Evolutionary conservation across 2,329 filamentous ascomycete genomes (phyloP).

Genomic region (Talaromyces sp.): DNA sequence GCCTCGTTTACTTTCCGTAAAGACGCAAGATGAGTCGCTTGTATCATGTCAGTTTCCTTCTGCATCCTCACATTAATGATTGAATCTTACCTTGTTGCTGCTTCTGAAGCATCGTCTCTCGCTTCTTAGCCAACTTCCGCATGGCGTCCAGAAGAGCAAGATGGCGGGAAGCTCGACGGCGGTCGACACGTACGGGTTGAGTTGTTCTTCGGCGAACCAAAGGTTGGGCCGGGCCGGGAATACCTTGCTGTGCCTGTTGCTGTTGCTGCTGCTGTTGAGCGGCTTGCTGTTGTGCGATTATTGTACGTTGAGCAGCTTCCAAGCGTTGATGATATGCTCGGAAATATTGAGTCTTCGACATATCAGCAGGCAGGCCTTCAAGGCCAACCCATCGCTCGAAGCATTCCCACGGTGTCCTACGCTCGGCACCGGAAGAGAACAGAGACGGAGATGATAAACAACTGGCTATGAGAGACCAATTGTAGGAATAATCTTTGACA

Average conservation of each 20-base stretch:
- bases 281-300: constrained; percentile 54
- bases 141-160: constrained; percentile 87
- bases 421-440: constrained; percentile 79
- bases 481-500: constrained; percentile 91
- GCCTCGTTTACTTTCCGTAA: constrained; percentile 75
- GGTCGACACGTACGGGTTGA: constrained; percentile 74
- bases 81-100: constrained; percentile 63
- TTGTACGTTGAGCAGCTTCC: constrained; percentile 57
- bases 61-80: background rate
- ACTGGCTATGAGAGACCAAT: constrained; percentile 90
- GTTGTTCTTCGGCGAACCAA: constrained; percentile 64
- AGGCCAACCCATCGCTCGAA: constrained; percentile 95
- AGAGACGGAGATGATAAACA: constrained; percentile 68
- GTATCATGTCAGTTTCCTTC: constrained; percentile 18
- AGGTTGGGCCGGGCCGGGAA: constrained; percentile 50
- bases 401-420: constrained; percentile 95
- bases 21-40: constrained; percentile 64
- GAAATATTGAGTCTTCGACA: constrained; percentile 95
- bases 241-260: constrained; percentile 36
- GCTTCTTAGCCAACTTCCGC: constrained; percentile 91
- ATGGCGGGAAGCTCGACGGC: constrained; percentile 79
- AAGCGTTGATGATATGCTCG: constrained; percentile 63
- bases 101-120: constrained; percentile 79
- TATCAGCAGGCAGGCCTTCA: constrained; percentile 84
- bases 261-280: constrained; percentile 52